Evolutionary conservation across 805 yeast species (phyloP), one percentile per base, ranked within the genome.

Genomic region (Lachancea nothofagi): DNA sequence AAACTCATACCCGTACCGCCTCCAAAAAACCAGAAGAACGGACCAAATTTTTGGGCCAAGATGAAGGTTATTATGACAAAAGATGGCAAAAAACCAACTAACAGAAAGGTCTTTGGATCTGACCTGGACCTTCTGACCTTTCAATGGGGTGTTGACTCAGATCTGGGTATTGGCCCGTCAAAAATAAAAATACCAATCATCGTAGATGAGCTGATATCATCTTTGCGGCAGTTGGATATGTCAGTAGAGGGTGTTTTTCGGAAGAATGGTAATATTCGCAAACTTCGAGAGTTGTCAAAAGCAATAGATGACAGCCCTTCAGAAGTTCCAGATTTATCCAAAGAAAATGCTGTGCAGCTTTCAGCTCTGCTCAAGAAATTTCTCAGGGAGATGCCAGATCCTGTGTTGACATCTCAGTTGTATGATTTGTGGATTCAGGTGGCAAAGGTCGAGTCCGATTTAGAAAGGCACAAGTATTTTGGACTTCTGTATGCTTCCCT

Each of bases 171-270:
- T 33, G 96, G 95, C 0, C 88, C 95, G 0, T 68, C 79, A 1
- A 79, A 79, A 48, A 71, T 93, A 30, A 72, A 79, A 26, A 83
- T 93, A 29, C 99, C 99, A 1, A 72, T 85, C 34, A 68, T 93
- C 27, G 71, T 93, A 30, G 97, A 90, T 53, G 97, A 93, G 53
- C 67, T 89, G 13, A 77, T 93, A 25, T 74, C 77, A 22, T 84
- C 95, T 0, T 74, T 93, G 68, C 75, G 85, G 38, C 90, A 83
- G 44, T 87, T 85, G 70, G 97, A 93, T 62, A 77, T 90, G 82
- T 85, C 97, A 2, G 88, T 80, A 22, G 98, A 93, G 62, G 98
- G 98, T 44, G 82, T 93, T 4, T 93, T 93, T 72, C 77, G 99
- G 53, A 83, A 89, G 56, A 93, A 93, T 57, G 99, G 99, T 54